These are phyloP conservation scores for Diaporthe aspalathi DNA, from an alignment of 2,329 filamentous ascomycete species.

Conservation along the genomic window DNA sequence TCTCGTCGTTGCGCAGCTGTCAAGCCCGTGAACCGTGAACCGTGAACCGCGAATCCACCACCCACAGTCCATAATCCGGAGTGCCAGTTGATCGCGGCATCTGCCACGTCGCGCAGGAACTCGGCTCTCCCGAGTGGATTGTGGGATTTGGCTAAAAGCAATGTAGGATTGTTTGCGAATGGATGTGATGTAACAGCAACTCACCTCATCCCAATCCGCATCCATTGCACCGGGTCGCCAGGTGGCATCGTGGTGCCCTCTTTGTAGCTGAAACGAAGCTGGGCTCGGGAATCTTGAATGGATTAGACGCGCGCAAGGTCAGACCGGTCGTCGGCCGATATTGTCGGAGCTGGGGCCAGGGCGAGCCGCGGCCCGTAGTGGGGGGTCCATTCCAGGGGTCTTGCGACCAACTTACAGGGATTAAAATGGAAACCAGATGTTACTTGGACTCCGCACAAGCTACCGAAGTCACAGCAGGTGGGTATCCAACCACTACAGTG, in stretches of 20 bases:
- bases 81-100: conserved; percentile 10
- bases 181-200: conserved; percentile 44
- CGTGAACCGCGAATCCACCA: not conserved
- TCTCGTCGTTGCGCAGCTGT: not conserved
- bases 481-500: not conserved
- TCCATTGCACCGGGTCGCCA: conserved; percentile 60
- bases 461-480: too few species aligned
- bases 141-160: conserved; percentile 23
- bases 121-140: not conserved
- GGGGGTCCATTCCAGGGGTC: conserved; percentile 29
- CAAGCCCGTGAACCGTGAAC: not conserved
- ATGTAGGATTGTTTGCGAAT: conserved; percentile 13
- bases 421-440: too few species aligned
- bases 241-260: conserved; percentile 38
- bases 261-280: not conserved
- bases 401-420: conserved; percentile 1
- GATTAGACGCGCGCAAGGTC: conserved; percentile 2
- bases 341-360: conserved; percentile 9
- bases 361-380: conserved; percentile 26
- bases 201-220: conserved; percentile 76
- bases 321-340: conserved; percentile 2
- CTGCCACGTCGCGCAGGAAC: conserved; percentile 25
- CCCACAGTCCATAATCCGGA: not conserved
- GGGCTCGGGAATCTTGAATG: not conserved
- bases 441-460: too few species aligned